Conservation (phyloP, 805 yeast species). For the Kodamaea lidongshanica region DNA sequence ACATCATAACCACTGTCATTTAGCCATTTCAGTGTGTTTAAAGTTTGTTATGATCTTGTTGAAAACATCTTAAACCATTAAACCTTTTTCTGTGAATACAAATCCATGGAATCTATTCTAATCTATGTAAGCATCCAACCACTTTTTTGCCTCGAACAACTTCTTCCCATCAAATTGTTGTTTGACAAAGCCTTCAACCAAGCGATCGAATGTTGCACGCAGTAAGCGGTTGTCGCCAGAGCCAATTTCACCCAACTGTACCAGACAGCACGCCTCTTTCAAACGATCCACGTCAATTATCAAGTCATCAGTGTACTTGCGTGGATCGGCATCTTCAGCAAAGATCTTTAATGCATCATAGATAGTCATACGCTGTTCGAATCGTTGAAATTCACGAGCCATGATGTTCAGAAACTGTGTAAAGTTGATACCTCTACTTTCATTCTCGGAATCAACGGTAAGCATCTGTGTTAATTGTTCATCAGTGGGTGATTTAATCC, state of each 20-base stretch:
- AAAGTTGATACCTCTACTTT: constrained; percentile 44
- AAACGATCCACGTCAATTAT: constrained; percentile 46
- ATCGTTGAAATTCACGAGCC: constrained; percentile 46
- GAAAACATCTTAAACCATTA: no score
- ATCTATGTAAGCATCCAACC: constrained; percentile 50
- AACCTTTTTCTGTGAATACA: no score
- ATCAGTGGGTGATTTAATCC: constrained; percentile 40
- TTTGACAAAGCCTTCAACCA: constrained; percentile 51
- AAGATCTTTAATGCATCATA: constrained; percentile 56
- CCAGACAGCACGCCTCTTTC: constrained; percentile 41
- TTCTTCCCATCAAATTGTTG: constrained; percentile 53
- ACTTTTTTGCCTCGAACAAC: constrained; percentile 55
- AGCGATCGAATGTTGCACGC: constrained; percentile 41
- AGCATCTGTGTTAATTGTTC: constrained; percentile 48
- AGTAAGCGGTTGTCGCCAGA: constrained; percentile 41
- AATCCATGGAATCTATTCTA: no score
- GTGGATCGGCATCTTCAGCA: constrained; percentile 22
- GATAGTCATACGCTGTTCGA: constrained; percentile 48
- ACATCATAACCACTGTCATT: no score
- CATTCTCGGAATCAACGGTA: constrained; percentile 13
- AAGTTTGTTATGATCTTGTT: no score
- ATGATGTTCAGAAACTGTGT: constrained; percentile 60
- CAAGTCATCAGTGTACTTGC: constrained; percentile 25
- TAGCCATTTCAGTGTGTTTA: no score
- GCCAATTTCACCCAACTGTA: constrained; percentile 41